Evolutionary conservation across 2,329 filamentous ascomycete species (phyloP).

Genomic region (Macrophomina phaseolina): DNA sequence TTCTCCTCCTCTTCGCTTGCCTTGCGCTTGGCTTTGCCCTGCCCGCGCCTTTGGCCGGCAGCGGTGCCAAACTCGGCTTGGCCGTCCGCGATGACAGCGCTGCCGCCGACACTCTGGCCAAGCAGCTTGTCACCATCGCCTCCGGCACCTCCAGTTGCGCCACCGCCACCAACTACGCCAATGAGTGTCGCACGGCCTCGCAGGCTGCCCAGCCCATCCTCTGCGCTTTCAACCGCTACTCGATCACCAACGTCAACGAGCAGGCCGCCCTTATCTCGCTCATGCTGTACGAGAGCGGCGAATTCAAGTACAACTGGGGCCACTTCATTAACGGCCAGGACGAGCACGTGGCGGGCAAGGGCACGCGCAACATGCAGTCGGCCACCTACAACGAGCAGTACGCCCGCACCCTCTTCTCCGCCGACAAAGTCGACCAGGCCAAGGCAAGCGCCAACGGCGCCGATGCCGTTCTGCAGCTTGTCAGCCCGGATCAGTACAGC

Average conservation of each 20-base stretch:
- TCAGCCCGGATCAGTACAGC: slow-evolving; percentile 57
- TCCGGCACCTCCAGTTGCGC: slow-evolving; percentile 63
- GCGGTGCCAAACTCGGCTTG: neutral
- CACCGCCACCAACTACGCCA: slow-evolving; percentile 46
- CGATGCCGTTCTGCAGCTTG: slow-evolving; percentile 55
- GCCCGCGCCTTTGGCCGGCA: neutral
- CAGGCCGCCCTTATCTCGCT: slow-evolving; percentile 74
- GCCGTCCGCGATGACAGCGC: neutral
- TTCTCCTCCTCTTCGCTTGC: neutral
- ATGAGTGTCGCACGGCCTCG: slow-evolving; percentile 70
- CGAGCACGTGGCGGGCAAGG: slow-evolving; percentile 64
- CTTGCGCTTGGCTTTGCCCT: slow-evolving; percentile 4
- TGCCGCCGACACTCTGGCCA: slow-evolving; percentile 31
- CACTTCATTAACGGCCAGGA: slow-evolving; percentile 53
- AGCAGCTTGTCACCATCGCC: slow-evolving; percentile 58
- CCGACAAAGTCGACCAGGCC: slow-evolving; percentile 38
- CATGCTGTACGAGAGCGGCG: slow-evolving; percentile 72
- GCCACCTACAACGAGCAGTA: slow-evolving; percentile 62
- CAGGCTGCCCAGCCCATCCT: slow-evolving; percentile 65
- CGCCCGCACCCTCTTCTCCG: slow-evolving; percentile 53
- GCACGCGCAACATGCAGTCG: slow-evolving; percentile 72
- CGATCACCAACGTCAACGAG: slow-evolving; percentile 60
- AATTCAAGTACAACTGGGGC: slow-evolving; percentile 76
- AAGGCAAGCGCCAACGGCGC: slow-evolving; percentile 41
- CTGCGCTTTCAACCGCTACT: slow-evolving; percentile 63